Evolutionary conservation across 2,329 filamentous ascomycete genomes (phyloP).

Genomic region (Apiospora phragmitis): DNA sequence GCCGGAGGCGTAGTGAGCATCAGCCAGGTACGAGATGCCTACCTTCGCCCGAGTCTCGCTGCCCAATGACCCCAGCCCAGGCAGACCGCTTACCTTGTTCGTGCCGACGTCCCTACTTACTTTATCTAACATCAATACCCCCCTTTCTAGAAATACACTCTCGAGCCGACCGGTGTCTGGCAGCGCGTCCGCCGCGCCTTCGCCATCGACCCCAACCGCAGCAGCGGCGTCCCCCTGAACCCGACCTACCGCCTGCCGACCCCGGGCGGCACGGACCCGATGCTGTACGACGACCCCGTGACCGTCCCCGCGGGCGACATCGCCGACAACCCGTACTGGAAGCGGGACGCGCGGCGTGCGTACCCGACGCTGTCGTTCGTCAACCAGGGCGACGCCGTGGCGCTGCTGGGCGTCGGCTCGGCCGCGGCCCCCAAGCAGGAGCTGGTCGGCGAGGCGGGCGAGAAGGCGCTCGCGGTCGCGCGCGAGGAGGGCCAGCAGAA

Average conservation of each 20-base stretch:
- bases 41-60: background rate
- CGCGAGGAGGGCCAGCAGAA: conserved; percentile 72
- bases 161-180: conserved; percentile 89
- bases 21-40: conserved; percentile 52
- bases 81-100: conserved; percentile 16
- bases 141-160: conserved; percentile 80
- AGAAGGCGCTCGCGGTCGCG: conserved; percentile 69
- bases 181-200: conserved; percentile 76
- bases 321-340: conserved; percentile 94
- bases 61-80: background rate
- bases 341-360: conserved; percentile 80
- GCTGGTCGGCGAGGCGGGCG: conserved; percentile 71
- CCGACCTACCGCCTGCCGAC: conserved; percentile 87
- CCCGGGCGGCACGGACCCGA: conserved; percentile 71
- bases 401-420: conserved; percentile 82
- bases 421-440: conserved; percentile 79
- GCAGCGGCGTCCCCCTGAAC: conserved; percentile 90
- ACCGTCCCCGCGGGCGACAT: conserved; percentile 83
- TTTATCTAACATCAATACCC: background rate
- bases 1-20: conserved; percentile 56
- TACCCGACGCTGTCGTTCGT: conserved; percentile 83
- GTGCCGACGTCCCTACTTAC: background rate
- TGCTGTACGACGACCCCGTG: conserved; percentile 77
- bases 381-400: conserved; percentile 81
- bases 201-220: conserved; percentile 83